Base-by-base conservation (phyloP, 371 early-diverging fungal genomes). In the Mortierella sp. region DNA sequence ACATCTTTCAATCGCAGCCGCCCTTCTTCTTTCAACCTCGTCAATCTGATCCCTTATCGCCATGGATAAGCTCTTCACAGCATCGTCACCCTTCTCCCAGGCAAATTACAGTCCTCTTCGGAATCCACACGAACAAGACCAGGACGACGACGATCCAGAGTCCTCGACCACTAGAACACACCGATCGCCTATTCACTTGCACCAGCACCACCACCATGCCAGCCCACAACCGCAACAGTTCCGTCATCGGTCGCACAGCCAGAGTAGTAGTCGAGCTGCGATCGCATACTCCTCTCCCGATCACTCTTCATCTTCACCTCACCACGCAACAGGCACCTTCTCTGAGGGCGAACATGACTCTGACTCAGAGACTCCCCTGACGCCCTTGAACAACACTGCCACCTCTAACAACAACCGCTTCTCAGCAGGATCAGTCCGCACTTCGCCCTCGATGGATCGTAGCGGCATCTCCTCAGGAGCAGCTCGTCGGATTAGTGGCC, bases 31-130 rank as follows among this genome's bases (percentile, higher is more conserved):
- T 72, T 37, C 21, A 31, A 46, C 46, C 51, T 72, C 50, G 16
- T 21, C 48, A 13, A n/a, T 28, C 37, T 40, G 16, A 48, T 64
- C 44, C 1, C 46, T 46, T n/a, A 19, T 48, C 26, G 61, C 37
- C 74, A 83, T 83, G 83, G 73, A 76, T 50, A 79, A 73, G 54
- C 74, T 83, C 50, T 79, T 83, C 55, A 61, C 77, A 37, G 55
- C 78, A 50, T 50, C 82, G 14, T 78, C 82, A 6, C 67, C 83
- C 19, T 83, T 76, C 74, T 76, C 83, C 5, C 83, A 79, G 59
- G 74, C 83, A 70, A 76, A 70, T 11, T 83, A 83, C 50, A 79
- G 71, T 74, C 83, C 83, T 24, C 46, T 83, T 34, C 72, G 78
- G 72, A 71, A 43, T 28, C 14, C 73, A 76, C 77, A 79, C 53